A percentile compares a stretch with the other conserved stretches of the same genome.
Conservation (phyloP, 1,139 yeast genomes). For the Suhomyces bokatorum region DNA sequence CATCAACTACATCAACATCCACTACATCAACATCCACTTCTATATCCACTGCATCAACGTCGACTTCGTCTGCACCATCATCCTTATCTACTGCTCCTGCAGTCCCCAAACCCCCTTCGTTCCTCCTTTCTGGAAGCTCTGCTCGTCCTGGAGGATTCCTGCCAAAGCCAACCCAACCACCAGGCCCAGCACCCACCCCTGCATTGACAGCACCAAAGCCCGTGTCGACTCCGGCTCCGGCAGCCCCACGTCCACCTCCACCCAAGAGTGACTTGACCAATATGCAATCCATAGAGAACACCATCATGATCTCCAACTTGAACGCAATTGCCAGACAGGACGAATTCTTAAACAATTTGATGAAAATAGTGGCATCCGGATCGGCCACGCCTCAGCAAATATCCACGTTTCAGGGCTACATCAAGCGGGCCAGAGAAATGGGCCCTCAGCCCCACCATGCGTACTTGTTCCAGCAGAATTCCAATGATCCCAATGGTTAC, state of each 20-base stretch:
- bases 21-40: not conserved
- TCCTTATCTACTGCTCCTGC: conserved; percentile 3
- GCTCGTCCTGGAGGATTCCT: conserved; percentile 5
- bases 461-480: conserved; percentile 24
- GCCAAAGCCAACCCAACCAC: not conserved
- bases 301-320: conserved; percentile 78
- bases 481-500: conserved; percentile 21
- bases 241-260: conserved; percentile 13
- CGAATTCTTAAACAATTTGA: conserved; percentile 61
- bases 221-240: not conserved
- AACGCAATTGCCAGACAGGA: conserved; percentile 80
- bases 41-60: not conserved
- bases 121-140: conserved; percentile 7
- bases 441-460: conserved; percentile 57
- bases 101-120: conserved; percentile 10
- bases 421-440: conserved; percentile 73
- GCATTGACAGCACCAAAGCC: not conserved
- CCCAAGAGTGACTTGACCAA: conserved; percentile 32
- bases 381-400: conserved; percentile 71
- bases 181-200: not conserved
- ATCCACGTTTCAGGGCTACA: conserved; percentile 74
- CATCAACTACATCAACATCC: too few species aligned
- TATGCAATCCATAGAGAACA: conserved; percentile 64
- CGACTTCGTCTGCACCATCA: not conserved
- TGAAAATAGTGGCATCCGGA: conserved; percentile 85